Conservation (phyloP, 352 stramenopile genomes). For the Globisporangium splendens region DNA sequence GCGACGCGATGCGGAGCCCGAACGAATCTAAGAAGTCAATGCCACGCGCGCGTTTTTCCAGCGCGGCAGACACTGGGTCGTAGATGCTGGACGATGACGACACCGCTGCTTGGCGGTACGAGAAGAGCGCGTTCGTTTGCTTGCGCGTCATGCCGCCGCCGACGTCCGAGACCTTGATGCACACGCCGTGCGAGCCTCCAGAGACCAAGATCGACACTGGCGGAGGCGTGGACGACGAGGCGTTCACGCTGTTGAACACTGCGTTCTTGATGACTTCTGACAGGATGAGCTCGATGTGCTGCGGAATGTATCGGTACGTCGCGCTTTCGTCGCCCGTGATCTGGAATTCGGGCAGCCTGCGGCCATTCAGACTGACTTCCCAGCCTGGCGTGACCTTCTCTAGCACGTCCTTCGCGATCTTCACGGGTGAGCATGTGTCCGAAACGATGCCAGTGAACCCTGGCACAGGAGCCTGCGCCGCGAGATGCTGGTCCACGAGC, state of each 20-base stretch:
- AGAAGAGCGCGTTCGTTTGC: constrained; percentile 63
- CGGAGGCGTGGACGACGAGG: constrained; percentile 27
- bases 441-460: constrained; percentile 69
- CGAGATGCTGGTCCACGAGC: constrained; percentile 79
- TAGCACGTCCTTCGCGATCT: constrained; percentile 60
- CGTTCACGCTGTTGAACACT: constrained; percentile 65
- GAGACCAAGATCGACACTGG: constrained; percentile 61
- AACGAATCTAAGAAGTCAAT: constrained; percentile 78
- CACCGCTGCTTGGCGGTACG: constrained; percentile 52
- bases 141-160: constrained; percentile 73
- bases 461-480: constrained; percentile 44
- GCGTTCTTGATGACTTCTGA: constrained; percentile 82
- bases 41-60: constrained; percentile 62
- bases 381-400: constrained; percentile 52
- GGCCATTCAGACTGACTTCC: constrained; percentile 40
- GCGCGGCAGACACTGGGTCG: constrained; percentile 62
- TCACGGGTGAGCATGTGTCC: constrained; percentile 58
- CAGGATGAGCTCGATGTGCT: constrained; percentile 81
- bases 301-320: constrained; percentile 75
- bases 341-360: constrained; percentile 53
- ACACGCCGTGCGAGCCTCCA: constrained; percentile 64
- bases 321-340: constrained; percentile 46
- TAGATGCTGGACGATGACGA: constrained; percentile 33
- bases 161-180: constrained; percentile 79
- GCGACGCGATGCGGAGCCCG: constrained; percentile 88